Evolutionary conservation across 2,329 filamentous ascomycete genomes (phyloP).

Genomic region (Fusarium sp.): DNA sequence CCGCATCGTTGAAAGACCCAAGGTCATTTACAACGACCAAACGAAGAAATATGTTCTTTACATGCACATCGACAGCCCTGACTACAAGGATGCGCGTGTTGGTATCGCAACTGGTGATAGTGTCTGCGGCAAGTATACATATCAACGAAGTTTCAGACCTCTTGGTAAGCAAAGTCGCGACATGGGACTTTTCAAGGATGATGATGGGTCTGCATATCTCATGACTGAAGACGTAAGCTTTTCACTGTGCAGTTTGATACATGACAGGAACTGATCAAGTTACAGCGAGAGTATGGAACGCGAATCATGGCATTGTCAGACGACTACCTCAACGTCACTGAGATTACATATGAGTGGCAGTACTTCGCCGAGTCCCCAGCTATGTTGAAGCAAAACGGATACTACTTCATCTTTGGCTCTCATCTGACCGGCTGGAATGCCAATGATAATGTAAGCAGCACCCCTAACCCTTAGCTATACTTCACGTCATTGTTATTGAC

Average conservation of each 20-base stretch:
- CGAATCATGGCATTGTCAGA: constrained; percentile 65
- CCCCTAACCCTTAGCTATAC: accelerated
- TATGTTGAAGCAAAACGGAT: constrained; percentile 65
- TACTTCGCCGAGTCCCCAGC: constrained; percentile 70
- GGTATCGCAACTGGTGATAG: constrained; percentile 68
- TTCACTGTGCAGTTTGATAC: accelerated
- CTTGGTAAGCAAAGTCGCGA: constrained; percentile 58
- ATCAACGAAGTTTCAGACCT: constrained; percentile 48
- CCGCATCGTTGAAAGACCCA: constrained; percentile 72
- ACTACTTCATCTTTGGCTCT: constrained; percentile 73
- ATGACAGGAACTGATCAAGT: accelerated
- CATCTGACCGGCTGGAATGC: constrained; percentile 65
- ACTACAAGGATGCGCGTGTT: constrained; percentile 70
- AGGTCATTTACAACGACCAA: constrained; percentile 73
- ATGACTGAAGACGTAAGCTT: constrained; percentile 67
- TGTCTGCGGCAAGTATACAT: constrained; percentile 68
- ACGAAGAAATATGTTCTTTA: constrained; percentile 74
- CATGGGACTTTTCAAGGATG: constrained; percentile 69
- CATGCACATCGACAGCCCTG: constrained; percentile 71
- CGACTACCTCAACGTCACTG: constrained; percentile 64
- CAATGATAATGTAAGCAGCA: constrained; percentile 65
- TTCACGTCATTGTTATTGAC: not conserved
- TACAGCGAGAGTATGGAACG: constrained; percentile 63
- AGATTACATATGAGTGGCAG: constrained; percentile 60
- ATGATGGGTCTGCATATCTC: constrained; percentile 68